phyloP scores from a whole-genome alignment of 1,284 basidiomycete genomes.

The Takashimella tepidaria region DNA sequence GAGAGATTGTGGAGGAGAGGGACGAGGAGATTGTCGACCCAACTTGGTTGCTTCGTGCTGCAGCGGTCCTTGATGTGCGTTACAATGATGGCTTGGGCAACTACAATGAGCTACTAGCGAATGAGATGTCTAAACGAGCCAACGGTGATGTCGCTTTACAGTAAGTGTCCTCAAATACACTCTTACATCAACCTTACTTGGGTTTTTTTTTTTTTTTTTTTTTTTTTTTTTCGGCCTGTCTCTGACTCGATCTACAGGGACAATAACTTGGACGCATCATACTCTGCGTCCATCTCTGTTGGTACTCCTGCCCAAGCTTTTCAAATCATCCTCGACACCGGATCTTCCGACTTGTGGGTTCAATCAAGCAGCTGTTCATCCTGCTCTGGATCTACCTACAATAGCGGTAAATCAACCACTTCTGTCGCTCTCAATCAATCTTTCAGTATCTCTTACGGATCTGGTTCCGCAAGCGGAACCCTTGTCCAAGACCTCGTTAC shows the following conservation, averaged over 20 bases:
- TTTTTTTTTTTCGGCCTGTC: neutral
- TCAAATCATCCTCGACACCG: constrained; percentile 57
- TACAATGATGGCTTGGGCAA: constrained; percentile 31
- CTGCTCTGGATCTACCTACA: constrained; percentile 15
- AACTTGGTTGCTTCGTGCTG: constrained; percentile 31
- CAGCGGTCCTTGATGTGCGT: constrained; percentile 30
- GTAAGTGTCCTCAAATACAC: constrained; percentile 1
- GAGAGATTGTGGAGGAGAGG: constrained; percentile 13
- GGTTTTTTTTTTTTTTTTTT: too few species aligned
- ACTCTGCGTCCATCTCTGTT: constrained; percentile 39
- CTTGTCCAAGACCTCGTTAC: constrained; percentile 68
- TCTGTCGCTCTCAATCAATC: constrained; percentile 20
- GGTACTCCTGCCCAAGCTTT: constrained; percentile 52
- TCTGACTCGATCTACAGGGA: constrained; percentile 18
- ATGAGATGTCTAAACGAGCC: constrained; percentile 1
- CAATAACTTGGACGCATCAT: constrained; percentile 45
- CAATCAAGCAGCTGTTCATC: constrained; percentile 25
- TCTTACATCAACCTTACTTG: neutral
- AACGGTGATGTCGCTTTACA: constrained; percentile 2
- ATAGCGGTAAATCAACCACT: constrained; percentile 12
- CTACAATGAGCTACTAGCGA: constrained; percentile 17
- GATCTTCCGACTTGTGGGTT: constrained; percentile 55
- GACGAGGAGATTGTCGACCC: constrained; percentile 8
- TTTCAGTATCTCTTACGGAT: constrained; percentile 48
- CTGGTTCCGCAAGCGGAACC: constrained; percentile 64